Conservation (phyloP, 805 yeast species). For the Sungouiozyma ichnusensis region DNA sequence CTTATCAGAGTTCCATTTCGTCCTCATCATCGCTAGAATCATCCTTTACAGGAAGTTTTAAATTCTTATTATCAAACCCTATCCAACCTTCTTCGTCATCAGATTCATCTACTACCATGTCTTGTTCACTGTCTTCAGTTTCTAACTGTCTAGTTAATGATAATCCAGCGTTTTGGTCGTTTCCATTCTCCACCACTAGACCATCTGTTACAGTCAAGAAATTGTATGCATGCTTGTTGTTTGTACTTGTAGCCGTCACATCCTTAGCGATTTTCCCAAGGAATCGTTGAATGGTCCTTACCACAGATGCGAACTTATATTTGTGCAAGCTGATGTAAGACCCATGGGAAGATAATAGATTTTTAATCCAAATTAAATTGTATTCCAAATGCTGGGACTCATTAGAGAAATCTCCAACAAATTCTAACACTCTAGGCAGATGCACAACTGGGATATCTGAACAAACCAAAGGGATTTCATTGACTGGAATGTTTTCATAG, state of each 20-base stretch:
- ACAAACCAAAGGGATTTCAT: slow-evolving; percentile 57
- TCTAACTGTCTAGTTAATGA: no score
- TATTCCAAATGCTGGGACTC: slow-evolving; percentile 80
- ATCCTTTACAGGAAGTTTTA: slow-evolving; percentile 18
- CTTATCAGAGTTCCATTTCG: slow-evolving; percentile 1
- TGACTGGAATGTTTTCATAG: slow-evolving; percentile 61
- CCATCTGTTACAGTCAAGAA: slow-evolving; percentile 37
- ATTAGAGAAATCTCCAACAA: slow-evolving; percentile 56
- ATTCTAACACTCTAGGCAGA: slow-evolving; percentile 52
- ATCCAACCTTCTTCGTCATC: slow-evolving; percentile 33
- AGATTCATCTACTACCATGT: slow-evolving; percentile 10
- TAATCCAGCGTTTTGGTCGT: slow-evolving; percentile 22
- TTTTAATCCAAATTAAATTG: slow-evolving; percentile 70
- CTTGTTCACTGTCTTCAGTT: no score
- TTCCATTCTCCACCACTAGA: slow-evolving; percentile 19
- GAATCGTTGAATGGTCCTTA: slow-evolving; percentile 67
- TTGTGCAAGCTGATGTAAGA: slow-evolving; percentile 53
- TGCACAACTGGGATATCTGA: slow-evolving; percentile 70
- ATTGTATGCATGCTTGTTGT: slow-evolving; percentile 43
- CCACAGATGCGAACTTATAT: slow-evolving; percentile 49
- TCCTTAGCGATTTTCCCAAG: slow-evolving; percentile 66
- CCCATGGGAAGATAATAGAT: slow-evolving; percentile 65
- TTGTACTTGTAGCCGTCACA: slow-evolving; percentile 43
- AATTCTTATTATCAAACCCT: slow-evolving; percentile 23
- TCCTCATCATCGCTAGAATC: slow-evolving; percentile 20